A percentile compares a stretch with the other conserved stretches of the same genome.
Evolutionary conservation across 345 rosid species (phyloP).

Genomic region (Hirschfeldia incana): DNA sequence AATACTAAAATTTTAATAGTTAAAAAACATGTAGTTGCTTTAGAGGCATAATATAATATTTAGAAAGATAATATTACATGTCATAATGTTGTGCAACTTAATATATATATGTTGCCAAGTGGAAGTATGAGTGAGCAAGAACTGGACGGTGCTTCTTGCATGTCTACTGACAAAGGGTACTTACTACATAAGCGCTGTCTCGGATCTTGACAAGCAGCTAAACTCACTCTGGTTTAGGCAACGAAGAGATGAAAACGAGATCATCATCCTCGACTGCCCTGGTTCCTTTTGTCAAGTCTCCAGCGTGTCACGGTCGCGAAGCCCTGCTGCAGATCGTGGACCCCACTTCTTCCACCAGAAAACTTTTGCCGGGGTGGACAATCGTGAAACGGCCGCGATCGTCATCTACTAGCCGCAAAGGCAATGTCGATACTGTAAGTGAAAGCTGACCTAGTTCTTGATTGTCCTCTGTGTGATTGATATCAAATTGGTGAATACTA

Average conservation of each 20-base stretch:
- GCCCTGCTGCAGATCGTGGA: conserved; percentile 38
- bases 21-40: background rate
- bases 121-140: background rate
- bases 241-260: conserved; percentile 30
- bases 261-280: conserved; percentile 14
- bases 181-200: background rate
- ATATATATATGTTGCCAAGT: background rate
- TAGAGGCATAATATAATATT: background rate
- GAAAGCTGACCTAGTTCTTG: conserved; percentile 1
- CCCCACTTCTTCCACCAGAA: conserved; percentile 2
- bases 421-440: conserved; percentile 11
- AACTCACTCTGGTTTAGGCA: conserved; percentile 17
- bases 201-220: conserved; percentile 20
- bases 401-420: background rate
- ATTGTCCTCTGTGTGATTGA: background rate
- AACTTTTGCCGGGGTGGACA: conserved; percentile 13
- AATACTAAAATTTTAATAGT: background rate
- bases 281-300: background rate
- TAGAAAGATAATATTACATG: background rate
- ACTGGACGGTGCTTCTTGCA: background rate
- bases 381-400: conserved; percentile 26
- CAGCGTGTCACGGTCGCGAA: conserved; percentile 14
- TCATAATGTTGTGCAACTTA: background rate
- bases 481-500: background rate
- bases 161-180: background rate